Conservation (phyloP, 108 stramenopile species). For the Cyclotella sp. region DNA sequence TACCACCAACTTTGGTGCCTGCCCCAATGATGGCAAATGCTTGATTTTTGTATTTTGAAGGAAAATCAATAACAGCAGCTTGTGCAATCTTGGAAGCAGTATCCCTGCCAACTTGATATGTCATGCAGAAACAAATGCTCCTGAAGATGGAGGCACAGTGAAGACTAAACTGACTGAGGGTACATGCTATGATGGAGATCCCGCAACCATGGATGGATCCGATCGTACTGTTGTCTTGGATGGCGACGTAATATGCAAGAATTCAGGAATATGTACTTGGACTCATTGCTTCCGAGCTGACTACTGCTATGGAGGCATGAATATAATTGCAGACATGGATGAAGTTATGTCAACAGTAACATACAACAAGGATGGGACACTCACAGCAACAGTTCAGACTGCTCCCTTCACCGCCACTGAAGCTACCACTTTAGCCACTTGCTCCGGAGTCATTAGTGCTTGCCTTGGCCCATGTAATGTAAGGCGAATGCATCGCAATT, state of each 20-base stretch:
- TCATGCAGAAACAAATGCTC: too few species aligned
- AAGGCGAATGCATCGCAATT: neutral
- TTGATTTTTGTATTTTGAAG: too few species aligned
- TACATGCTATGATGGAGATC: too few species aligned
- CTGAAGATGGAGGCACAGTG: too few species aligned
- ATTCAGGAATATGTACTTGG: neutral
- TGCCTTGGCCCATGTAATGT: neutral
- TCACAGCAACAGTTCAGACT: neutral
- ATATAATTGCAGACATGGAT: neutral
- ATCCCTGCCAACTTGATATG: too few species aligned
- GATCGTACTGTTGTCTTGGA: too few species aligned
- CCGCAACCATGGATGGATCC: too few species aligned
- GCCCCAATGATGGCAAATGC: too few species aligned
- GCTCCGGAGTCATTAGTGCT: neutral
- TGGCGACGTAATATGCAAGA: neutral
- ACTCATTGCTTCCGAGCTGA: neutral
- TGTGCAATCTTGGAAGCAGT: too few species aligned
- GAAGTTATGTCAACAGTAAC: neutral
- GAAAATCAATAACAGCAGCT: too few species aligned
- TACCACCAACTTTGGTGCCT: too few species aligned
- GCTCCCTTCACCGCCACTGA: neutral
- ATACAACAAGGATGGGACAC: neutral
- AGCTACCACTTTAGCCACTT: neutral
- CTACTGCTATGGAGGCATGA: neutral
- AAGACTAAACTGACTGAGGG: too few species aligned